phyloP scores from a whole-genome alignment of 208 protist genomes.

The Eutreptiella sp. region DNA sequence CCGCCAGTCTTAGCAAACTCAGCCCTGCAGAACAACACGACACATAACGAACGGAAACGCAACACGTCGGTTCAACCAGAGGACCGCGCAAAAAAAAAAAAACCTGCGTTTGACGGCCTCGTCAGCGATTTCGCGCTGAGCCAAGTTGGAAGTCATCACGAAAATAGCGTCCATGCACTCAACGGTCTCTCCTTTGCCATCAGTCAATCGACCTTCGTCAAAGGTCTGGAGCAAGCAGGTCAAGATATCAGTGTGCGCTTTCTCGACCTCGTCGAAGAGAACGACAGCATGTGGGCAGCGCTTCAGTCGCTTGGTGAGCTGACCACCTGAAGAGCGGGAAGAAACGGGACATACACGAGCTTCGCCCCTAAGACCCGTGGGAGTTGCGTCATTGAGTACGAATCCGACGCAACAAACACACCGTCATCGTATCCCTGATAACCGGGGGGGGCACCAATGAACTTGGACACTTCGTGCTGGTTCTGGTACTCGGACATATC shows the following conservation, averaged over 20 bases:
- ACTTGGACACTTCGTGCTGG: slow-evolving; percentile 39
- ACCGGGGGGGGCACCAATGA: slow-evolving; percentile 50
- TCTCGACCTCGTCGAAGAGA: slow-evolving; percentile 71
- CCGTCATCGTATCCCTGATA: slow-evolving; percentile 58
- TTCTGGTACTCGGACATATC: slow-evolving; percentile 75
- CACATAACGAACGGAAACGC: too few relatives aligned
- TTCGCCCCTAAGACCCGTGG: too few relatives aligned
- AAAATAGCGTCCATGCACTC: slow-evolving; percentile 57
- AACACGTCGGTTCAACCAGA: too few relatives aligned
- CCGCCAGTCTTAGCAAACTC: not conserved
- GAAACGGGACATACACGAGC: too few relatives aligned
- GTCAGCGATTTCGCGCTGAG: slow-evolving; percentile 29
- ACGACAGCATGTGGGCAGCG: slow-evolving; percentile 50
- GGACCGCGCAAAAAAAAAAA: not conserved
- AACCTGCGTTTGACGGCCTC: slow-evolving; percentile 23
- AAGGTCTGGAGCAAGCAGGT: slow-evolving; percentile 60
- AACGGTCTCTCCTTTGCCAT: slow-evolving; percentile 55
- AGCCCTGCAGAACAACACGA: too few relatives aligned
- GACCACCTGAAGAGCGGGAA: too few relatives aligned
- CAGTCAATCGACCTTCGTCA: slow-evolving; percentile 67
- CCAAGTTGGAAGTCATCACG: slow-evolving; percentile 62
- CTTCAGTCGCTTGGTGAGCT: slow-evolving; percentile 46
- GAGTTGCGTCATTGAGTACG: too few relatives aligned
- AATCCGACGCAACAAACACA: too few relatives aligned
- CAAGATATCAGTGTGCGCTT: slow-evolving; percentile 59